Conservation (phyloP, 1,139 yeast species). For the Scheffersomyces titani region DNA sequence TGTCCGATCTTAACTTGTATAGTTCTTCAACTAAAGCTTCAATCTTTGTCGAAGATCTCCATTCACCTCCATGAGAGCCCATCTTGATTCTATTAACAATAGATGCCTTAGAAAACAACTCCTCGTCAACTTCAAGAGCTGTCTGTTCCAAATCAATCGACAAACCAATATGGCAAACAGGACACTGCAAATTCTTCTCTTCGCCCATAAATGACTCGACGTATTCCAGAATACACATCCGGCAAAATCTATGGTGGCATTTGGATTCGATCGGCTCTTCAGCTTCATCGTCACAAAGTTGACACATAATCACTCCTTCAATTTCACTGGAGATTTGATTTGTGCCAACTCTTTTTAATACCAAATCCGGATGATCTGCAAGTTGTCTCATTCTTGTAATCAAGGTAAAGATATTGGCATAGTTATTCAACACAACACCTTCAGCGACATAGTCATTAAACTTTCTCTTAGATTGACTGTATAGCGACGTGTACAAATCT, state of each 20-base stretch:
- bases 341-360: conserved; percentile 64
- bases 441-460: conserved; percentile 89
- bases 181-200: conserved; percentile 68
- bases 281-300: conserved; percentile 94
- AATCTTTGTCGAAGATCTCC: conserved; percentile 94
- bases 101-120: conserved; percentile 68
- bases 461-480: conserved; percentile 81
- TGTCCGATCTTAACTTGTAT: conserved; percentile 80
- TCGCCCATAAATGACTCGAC: conserved; percentile 77
- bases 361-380: conserved; percentile 97
- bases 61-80: conserved; percentile 68
- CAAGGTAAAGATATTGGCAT: conserved; percentile 93
- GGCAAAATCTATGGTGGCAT: conserved; percentile 90
- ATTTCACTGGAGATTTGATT: conserved; percentile 35
- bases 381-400: conserved; percentile 96
- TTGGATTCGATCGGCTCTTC: conserved; percentile 95
- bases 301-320: conserved; percentile 78
- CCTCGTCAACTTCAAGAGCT: conserved; percentile 73
- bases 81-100: conserved; percentile 86
- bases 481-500: conserved; percentile 84
- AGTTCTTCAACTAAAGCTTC: conserved; percentile 95
- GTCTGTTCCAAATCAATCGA: conserved; percentile 91
- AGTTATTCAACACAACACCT: conserved; percentile 92
- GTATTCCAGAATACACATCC: conserved; percentile 89
- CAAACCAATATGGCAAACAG: conserved; percentile 91